A percentile compares a stretch with the other conserved stretches of the same genome.
Conservation (phyloP, 768 basidiomycete species). For the Dioszegia hungarica region DNA sequence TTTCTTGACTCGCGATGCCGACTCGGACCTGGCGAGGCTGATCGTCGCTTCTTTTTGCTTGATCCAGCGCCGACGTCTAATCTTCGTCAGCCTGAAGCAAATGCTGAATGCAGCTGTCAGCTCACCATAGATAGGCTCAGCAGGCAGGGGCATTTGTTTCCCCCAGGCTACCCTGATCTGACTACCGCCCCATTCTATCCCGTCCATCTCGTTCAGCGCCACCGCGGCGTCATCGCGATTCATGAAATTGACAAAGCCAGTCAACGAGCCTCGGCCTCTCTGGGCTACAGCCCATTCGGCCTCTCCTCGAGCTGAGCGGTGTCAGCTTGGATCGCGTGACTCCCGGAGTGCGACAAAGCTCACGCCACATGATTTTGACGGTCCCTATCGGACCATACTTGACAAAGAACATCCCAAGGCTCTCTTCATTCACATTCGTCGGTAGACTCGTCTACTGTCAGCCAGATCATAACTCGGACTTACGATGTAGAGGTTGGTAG, state of each 20-base stretch:
- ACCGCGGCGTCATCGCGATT: conserved; percentile 82
- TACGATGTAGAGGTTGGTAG: conserved; percentile 89
- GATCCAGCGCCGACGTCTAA: conserved; percentile 1
- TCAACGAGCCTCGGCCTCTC: conserved; percentile 61
- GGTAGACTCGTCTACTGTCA: conserved; percentile 65
- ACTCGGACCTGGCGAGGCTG: conserved; percentile 8
- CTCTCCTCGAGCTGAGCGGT: conserved; percentile 59
- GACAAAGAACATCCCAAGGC: conserved; percentile 84
- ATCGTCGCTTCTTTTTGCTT: conserved; percentile 4
- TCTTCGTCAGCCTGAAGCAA: no score
- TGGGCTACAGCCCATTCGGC: conserved; percentile 60
- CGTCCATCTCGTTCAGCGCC: conserved; percentile 84
- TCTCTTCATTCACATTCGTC: conserved; percentile 74
- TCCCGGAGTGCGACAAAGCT: conserved; percentile 6
- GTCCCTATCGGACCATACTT: conserved; percentile 77
- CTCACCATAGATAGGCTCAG: conserved; percentile 67
- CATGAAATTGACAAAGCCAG: conserved; percentile 97
- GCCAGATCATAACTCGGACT: conserved; percentile 4
- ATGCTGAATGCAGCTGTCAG: no score
- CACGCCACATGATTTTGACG: conserved; percentile 83
- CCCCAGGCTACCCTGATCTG: conserved; percentile 90
- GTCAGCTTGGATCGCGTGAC: background rate
- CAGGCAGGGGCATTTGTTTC: conserved; percentile 84
- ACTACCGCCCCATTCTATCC: conserved; percentile 89
- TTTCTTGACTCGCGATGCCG: background rate